These are phyloP conservation scores for Ceratocystis albifundus DNA, from an alignment of 2,329 filamentous ascomycete species.

Conservation along the genomic window DNA sequence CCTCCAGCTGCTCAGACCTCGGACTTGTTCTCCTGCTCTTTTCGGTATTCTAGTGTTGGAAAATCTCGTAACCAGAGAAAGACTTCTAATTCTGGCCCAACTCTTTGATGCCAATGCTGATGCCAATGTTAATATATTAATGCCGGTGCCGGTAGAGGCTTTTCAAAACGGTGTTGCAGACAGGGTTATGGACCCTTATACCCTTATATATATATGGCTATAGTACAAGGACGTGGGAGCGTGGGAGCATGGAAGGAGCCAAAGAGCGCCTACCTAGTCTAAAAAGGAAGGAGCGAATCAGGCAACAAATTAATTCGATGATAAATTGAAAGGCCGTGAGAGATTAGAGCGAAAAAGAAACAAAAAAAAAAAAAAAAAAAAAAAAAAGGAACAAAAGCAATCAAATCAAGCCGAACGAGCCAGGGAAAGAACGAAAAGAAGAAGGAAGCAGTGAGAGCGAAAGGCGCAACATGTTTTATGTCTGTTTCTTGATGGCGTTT, in stretches of 20 bases:
- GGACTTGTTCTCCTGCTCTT: background rate
- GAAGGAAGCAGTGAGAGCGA: background rate
- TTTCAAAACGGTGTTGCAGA: background rate
- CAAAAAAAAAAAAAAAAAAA: background rate
- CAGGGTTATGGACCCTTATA: constrained; percentile 11
- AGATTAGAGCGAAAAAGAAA: background rate
- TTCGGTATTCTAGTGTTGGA: too few species aligned
- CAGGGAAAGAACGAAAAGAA: background rate
- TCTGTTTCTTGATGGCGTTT: constrained; percentile 1
- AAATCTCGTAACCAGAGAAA: background rate
- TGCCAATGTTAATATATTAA: background rate
- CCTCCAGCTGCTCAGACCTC: background rate
- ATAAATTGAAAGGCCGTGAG: background rate
- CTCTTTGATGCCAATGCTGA: background rate
- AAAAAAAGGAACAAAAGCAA: background rate
- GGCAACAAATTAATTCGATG: background rate
- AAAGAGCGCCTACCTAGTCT: background rate
- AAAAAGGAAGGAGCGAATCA: too few species aligned
- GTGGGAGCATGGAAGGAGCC: too few species aligned
- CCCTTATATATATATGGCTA: background rate
- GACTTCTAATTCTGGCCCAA: background rate
- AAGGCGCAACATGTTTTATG: background rate
- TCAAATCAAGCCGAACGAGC: background rate
- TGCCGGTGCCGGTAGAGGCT: background rate
- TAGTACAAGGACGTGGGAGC: background rate